A percentile compares a stretch with the other conserved stretches of the same genome.
Conservation (phyloP, 2,329 filamentous ascomycete genomes). For the Scorias spongiosa region DNA sequence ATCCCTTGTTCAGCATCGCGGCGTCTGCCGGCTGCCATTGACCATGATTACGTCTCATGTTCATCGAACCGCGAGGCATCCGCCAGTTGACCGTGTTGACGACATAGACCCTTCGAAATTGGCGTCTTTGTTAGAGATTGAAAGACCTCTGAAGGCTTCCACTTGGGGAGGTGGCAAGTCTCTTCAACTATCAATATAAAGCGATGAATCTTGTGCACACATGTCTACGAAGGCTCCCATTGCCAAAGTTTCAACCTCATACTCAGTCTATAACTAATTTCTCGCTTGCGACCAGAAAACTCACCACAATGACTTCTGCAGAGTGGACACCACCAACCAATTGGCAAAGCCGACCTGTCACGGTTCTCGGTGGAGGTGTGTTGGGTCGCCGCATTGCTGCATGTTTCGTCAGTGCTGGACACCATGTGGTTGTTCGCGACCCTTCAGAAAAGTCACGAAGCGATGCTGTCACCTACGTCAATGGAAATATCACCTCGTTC, state of each 20-base stretch:
- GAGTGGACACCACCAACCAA: conserved; percentile 3
- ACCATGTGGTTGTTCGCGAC: conserved; percentile 29
- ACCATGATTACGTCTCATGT: no score
- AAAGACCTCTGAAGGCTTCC: no score
- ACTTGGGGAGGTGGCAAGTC: no score
- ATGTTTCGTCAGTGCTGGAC: conserved; percentile 22
- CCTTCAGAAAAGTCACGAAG: conserved; percentile 23
- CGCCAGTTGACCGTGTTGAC: not conserved
- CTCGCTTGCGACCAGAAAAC: not conserved
- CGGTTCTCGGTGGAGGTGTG: conserved; percentile 28
- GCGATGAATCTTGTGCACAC: not conserved
- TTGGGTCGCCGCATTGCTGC: conserved; percentile 29
- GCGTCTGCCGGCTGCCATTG: no score
- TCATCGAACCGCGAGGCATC: not conserved
- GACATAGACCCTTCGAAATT: not conserved
- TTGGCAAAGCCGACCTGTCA: conserved; percentile 18
- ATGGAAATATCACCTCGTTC: conserved; percentile 19
- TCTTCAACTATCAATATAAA: not conserved
- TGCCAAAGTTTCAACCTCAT: not conserved
- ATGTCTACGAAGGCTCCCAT: not conserved
- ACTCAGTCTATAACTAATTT: no score
- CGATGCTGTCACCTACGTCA: conserved; percentile 26
- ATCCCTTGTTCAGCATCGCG: no score
- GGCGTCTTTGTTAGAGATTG: no score
- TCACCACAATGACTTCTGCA: not conserved